Base-by-base conservation (phyloP, 2,329 filamentous ascomycete genomes). In the Neopestalotiopsis rosae region DNA sequence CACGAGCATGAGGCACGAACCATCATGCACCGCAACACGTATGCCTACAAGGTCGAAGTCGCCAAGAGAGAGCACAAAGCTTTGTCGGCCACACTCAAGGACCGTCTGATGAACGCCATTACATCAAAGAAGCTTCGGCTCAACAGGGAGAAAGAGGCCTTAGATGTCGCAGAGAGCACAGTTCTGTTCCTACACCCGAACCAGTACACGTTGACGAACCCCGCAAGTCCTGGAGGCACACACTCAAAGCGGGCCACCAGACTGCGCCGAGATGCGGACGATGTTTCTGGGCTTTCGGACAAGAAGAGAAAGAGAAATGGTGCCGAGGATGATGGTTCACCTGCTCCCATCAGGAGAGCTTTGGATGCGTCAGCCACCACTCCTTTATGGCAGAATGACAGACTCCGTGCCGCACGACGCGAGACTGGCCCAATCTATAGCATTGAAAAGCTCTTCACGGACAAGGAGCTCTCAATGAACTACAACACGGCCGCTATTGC, bases 391-490 rank as follows among this genome's bases (percentile, higher is more conserved):
- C 87, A 89, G 75, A 87, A 84, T 65, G 89, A 91, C 72, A 87
- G 88, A 75, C 81, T 89, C 66, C 83, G 85, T 72, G 80, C 82
- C 68, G 81, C 83, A 67, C 81, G 86, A 68, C 87, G 87, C 76
- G 86, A 89, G 74, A 85, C 87, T 24, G 89, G 88, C 9, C 86
- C 88, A 0, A 80, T 89, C 1, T 91, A 90, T 77, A 91, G 87
- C 76, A 87, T 92, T 69, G 89, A 92, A 74, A 91, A 91, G 81
- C 85, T 92, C 49, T 92, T 92, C 65, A 92, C 90, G 0, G 90
- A 92, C 73, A 91, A 90, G 79, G 90, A 92, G 79, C 83, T 92
- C 38, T 85, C 87, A 4, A 86, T 92, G 82, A 88, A 88, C 34
- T 91, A 91, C 77, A 91, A 91, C 70, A 81, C 84, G 4, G 87